A percentile compares a stretch with the other conserved stretches of the same genome.
Conservation (phyloP, 495 filamentous ascomycete genomes). For the Aspergillus homomorphus region DNA sequence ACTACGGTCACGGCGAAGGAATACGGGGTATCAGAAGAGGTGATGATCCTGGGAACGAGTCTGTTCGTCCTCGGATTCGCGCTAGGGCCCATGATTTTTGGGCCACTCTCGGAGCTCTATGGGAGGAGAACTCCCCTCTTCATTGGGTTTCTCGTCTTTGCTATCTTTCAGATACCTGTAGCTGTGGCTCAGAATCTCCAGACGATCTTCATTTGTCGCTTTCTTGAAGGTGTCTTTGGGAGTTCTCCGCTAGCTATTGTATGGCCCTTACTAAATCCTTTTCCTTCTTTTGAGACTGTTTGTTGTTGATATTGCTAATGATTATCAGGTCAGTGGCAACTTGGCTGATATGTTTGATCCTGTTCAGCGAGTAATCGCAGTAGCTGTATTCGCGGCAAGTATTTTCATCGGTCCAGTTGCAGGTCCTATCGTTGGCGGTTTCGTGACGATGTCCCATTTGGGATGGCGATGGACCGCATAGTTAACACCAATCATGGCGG, state of each 20-base stretch:
- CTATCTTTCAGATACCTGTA: conserved; percentile 49
- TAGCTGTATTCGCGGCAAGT: conserved; percentile 38
- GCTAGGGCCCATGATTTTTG: conserved; percentile 20
- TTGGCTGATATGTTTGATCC: conserved; percentile 41
- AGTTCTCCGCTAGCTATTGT: conserved; percentile 35
- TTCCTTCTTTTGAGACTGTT: too few relatives aligned
- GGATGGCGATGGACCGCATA: conserved; percentile 28
- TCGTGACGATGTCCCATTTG: conserved; percentile 22
- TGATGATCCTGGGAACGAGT: too few relatives aligned
- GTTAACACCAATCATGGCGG: conserved; percentile 19
- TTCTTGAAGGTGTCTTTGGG: conserved; percentile 45
- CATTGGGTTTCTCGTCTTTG: conserved; percentile 36
- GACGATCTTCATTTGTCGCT: conserved; percentile 42
- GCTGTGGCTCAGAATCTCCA: conserved; percentile 49
- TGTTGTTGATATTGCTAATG: too few relatives aligned
- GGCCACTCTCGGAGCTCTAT: conserved; percentile 20
- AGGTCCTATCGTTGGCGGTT: conserved; percentile 43
- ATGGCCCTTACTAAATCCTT: conserved; percentile 38
- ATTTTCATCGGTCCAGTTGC: conserved; percentile 41
- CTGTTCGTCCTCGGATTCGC: too few relatives aligned
- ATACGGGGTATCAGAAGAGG: too few relatives aligned
- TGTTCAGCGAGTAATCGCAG: conserved; percentile 34
- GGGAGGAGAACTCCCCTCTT: conserved; percentile 16
- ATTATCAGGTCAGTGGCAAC: conserved; percentile 32
- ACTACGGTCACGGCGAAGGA: too few relatives aligned